phyloP scores from a whole-genome alignment of 2,329 filamentous ascomycete genomes.

The Myriosclerotinia duriaeana region DNA sequence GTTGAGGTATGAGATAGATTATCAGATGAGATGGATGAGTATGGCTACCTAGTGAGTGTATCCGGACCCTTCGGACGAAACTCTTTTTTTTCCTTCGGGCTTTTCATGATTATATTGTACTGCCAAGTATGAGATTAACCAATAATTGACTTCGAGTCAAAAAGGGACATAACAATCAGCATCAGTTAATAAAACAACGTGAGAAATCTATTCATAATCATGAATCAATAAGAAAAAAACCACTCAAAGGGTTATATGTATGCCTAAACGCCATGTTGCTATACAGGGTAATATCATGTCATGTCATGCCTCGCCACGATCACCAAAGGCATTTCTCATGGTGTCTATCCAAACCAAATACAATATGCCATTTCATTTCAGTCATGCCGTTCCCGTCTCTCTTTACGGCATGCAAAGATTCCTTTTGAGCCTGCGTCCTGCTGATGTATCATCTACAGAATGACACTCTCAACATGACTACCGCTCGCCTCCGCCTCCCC shows the following conservation, averaged over 20 bases:
- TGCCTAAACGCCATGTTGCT: slow-evolving; percentile 17
- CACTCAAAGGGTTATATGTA: background rate
- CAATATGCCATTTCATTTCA: slow-evolving; percentile 2
- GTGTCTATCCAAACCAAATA: slow-evolving; percentile 14
- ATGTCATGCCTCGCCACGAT: slow-evolving; percentile 1
- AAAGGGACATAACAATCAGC: background rate
- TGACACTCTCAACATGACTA: slow-evolving; percentile 10
- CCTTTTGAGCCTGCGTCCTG: background rate
- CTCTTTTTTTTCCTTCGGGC: too few species aligned
- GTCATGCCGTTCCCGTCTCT: background rate
- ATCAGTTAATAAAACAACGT: background rate
- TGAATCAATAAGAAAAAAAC: slow-evolving; percentile 1
- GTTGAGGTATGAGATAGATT: too few species aligned
- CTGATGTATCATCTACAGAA: slow-evolving; percentile 9
- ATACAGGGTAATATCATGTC: slow-evolving; percentile 12
- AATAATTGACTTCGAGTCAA: too few species aligned
- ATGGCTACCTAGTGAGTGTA: too few species aligned
- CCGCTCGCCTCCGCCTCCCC: slow-evolving; percentile 5
- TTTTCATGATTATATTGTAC: too few species aligned
- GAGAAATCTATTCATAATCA: background rate
- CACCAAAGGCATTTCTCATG: background rate
- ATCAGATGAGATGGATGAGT: too few species aligned
- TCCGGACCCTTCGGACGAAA: too few species aligned
- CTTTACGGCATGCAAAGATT: background rate
- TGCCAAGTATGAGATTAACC: too few species aligned